These are phyloP conservation scores for Fusarium xylarioides DNA, from an alignment of 2,329 filamentous ascomycete genomes.

Conservation along the genomic window DNA sequence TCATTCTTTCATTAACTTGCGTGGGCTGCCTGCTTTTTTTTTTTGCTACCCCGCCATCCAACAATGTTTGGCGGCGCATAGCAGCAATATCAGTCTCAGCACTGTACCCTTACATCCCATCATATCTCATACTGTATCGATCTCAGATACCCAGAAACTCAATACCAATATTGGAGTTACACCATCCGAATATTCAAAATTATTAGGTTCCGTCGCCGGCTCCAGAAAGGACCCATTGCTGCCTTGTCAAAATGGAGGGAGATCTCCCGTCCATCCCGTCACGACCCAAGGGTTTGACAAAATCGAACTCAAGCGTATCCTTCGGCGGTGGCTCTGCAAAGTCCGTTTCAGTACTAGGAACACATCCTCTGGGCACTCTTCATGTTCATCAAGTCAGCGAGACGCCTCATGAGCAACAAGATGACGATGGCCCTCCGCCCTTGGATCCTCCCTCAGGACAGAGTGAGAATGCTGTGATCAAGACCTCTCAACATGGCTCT, in stretches of 20 bases:
- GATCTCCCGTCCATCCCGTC: conserved; percentile 26
- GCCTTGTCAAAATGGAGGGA: conserved; percentile 37
- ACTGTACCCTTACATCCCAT: neutral
- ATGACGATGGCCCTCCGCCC: conserved; percentile 44
- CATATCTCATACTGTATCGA: neutral
- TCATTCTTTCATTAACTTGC: neutral
- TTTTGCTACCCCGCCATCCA: conserved; percentile 19
- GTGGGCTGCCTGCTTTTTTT: conserved; percentile 15
- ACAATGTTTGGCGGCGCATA: neutral
- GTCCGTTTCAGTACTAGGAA: conserved; percentile 52
- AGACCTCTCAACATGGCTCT: neutral
- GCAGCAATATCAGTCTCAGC: conserved; percentile 1
- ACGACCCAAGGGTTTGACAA: conserved; percentile 44
- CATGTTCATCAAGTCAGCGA: conserved; percentile 48
- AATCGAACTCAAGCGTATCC: conserved; percentile 48
- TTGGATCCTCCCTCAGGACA: conserved; percentile 38
- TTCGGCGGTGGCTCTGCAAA: conserved; percentile 43
- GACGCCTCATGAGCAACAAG: conserved; percentile 22
- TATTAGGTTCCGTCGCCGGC: neutral
- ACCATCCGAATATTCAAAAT: neutral
- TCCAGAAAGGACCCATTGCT: neutral
- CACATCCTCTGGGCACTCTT: conserved; percentile 54
- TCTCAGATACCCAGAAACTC: neutral
- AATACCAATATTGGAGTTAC: neutral
- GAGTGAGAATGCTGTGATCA: neutral